Evolutionary conservation across 2,329 filamentous ascomycete species (phyloP), one percentile per base, ranked within the genome.

Genomic region (Alternaria triticina): DNA sequence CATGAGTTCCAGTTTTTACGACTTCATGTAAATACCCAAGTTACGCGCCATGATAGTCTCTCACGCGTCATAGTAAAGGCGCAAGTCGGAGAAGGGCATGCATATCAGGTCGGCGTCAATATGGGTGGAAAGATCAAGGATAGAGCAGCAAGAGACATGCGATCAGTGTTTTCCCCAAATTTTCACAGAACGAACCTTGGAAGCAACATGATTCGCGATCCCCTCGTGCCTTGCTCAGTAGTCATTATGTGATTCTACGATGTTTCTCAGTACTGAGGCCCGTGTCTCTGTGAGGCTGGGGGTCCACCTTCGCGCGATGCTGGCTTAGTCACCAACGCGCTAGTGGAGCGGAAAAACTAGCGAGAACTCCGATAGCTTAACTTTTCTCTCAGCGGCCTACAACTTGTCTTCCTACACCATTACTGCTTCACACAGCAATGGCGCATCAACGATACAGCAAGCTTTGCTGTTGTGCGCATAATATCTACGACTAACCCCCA

Each of bases 11-110:
- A 54, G 33, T 61, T 54, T 58, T 65, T 60, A 71, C 52, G 67
- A 71, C 59, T 62, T 69, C 66, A 73, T 72, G 65, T 71, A 68
- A 62, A 72, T 72, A 73, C 66, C 66, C 68, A 62, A 60, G 51
- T 59, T 59, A 63, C 60, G 47, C 54, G 51, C 49, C 33, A 65
- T 54, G 51, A 65, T 59, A 54, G 54, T 51, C 36, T 52, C 44
- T 50, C 56, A 45, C 46, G 57, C 57, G 57, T 52, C 61, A 60
- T 45, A 51, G 36, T 44, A 44, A 54, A 17, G 51, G 57, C 61
- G 57, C 57, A 55, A 23, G 40, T 51, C 33, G 50, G 57, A 54
- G 56, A 55, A 55, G 57, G 45, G 46, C 57, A 51, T 50, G 51
- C 28, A 60, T 52, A 51, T 59, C 17, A 47, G 51, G 23, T 60